Conservation (phyloP, 257 asterid species). For the Leptodermis oblonga region DNA sequence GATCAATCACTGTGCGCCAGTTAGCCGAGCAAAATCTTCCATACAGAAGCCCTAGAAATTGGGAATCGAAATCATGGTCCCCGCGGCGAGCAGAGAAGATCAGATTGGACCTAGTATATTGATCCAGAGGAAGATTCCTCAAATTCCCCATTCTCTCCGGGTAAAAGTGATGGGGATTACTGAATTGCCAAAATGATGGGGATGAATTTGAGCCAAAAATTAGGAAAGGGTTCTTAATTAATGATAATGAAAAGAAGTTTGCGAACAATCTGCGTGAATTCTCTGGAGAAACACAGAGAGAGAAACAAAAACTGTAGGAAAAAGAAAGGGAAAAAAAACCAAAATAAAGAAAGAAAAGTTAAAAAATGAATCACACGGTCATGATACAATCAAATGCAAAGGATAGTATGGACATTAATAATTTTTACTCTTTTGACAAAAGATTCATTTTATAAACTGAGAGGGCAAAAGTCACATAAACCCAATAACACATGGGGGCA, state of each 20-base stretch:
- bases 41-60: conserved; percentile 12
- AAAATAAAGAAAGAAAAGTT: too few species aligned
- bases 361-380: too few species aligned
- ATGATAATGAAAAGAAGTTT: neutral
- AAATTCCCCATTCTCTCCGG: conserved; percentile 17
- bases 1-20: too few species aligned
- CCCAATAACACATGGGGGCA: too few species aligned
- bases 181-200: conserved; percentile 24
- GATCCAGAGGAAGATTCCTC: conserved; percentile 35
- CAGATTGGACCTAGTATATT: conserved; percentile 74
- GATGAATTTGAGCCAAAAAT: conserved; percentile 44
- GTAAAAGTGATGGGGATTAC: conserved; percentile 25
- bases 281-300: too few species aligned
- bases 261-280: conserved; percentile 19
- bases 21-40: conserved; percentile 38
- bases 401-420: too few species aligned
- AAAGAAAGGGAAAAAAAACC: too few species aligned
- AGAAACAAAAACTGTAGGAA: too few species aligned
- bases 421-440: too few species aligned
- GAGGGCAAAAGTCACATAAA: too few species aligned
- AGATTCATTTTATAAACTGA: too few species aligned
- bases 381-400: too few species aligned
- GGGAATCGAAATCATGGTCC: conserved; percentile 12
- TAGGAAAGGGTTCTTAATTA: conserved; percentile 13
- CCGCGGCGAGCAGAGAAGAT: conserved; percentile 36